Evolutionary conservation across 2,329 filamentous ascomycete species (phyloP).

Genomic region (Colletotrichum somersetense): DNA sequence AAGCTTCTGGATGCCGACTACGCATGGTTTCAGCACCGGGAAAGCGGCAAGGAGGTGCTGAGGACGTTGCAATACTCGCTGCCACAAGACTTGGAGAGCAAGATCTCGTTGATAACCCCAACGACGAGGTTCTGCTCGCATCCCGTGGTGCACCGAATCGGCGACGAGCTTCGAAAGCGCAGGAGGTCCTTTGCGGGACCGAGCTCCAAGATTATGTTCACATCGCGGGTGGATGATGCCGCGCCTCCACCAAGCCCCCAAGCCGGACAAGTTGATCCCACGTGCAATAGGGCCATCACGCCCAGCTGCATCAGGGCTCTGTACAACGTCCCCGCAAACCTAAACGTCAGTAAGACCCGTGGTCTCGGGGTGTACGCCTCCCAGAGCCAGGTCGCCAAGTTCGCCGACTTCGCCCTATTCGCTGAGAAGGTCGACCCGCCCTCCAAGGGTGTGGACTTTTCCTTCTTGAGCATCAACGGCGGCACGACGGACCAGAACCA

Average conservation of each 20-base stretch:
- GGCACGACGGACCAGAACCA: constrained; percentile 58
- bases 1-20: constrained; percentile 61
- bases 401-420: constrained; percentile 68
- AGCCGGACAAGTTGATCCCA: constrained; percentile 32
- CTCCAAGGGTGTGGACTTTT: constrained; percentile 67
- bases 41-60: constrained; percentile 56
- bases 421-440: constrained; percentile 65
- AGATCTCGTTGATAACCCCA: constrained; percentile 62
- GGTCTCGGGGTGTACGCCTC: constrained; percentile 50
- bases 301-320: constrained; percentile 59
- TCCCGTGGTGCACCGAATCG: constrained; percentile 47
- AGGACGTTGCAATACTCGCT: constrained; percentile 50
- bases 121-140: constrained; percentile 52
- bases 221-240: not conserved
- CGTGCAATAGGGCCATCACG: constrained; percentile 56
- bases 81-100: constrained; percentile 9
- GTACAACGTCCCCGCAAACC: constrained; percentile 59
- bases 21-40: constrained; percentile 10
- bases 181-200: constrained; percentile 4
- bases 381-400: constrained; percentile 62
- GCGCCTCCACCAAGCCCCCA: not conserved
- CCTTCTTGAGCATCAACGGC: constrained; percentile 67
- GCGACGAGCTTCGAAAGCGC: constrained; percentile 22
- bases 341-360: constrained; percentile 46
- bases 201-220: not conserved